Evolutionary conservation across 2,329 filamentous ascomycete genomes (phyloP), one percentile per base, ranked within the genome.

Genomic region (Ophiostoma ulmi): DNA sequence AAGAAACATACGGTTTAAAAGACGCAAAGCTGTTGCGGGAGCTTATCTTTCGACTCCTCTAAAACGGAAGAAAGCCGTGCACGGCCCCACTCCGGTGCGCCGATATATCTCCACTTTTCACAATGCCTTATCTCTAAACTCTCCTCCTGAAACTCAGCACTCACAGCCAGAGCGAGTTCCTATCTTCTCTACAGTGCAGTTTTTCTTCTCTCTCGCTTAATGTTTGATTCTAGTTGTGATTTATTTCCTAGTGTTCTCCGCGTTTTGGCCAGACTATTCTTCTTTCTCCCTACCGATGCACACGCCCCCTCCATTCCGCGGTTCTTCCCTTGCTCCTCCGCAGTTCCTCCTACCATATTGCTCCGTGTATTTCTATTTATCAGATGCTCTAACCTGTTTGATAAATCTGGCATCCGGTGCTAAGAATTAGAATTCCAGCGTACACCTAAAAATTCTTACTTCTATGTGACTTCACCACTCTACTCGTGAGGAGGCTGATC

Each of bases 41-140:
- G 31, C 61, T 64, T 64, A 36, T 64, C 61, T 64, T 2, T 20
- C 35, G 35, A 14, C 31, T 38, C 61, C 31, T 38, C 61, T 64
- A 5, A 31, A 35, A 64, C 61, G 61, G 61, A 64, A 58, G 52
- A 17, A 58, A 20, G 20, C 61, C 31, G 61, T 64, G 20, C 61
- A 38, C 61, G 35, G 61, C 61, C 58, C 61, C 61, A 64, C 61
- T 38, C 61, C 61, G 61, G 31, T 17, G 31, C 35, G 22, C 61
- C 61, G 61, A 17, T 64, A 64, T 13, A 1, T 64, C 20, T 38
- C 31, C 31, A 35, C 31, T 31, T 61, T 11, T 14, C n/a, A 20
- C 35, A 5, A n/a, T 36, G 31, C 61, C 31, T 64, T 36, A 36
- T 64, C 31, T 36, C 31, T 64, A 48, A n/a, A 20, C 44, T 48